Evolutionary conservation across 306 rosid species (phyloP).

Genomic region (Arachis stenosperma): DNA sequence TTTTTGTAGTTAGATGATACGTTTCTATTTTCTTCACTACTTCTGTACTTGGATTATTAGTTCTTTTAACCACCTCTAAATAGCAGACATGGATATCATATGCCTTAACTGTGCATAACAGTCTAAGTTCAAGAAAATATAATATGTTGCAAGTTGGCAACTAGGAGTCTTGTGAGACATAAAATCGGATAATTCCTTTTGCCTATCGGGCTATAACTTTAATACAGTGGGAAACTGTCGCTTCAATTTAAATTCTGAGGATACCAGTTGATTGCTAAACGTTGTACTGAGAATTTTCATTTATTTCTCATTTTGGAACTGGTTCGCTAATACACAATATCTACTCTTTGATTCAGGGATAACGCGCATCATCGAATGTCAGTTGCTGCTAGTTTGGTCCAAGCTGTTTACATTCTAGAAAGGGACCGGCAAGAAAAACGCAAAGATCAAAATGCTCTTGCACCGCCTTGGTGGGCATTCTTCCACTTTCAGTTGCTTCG

Average conservation of each 20-base stretch:
- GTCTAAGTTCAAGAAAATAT: not conserved
- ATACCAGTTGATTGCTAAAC: conserved; percentile 21
- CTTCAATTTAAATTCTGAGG: not conserved
- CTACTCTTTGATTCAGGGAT: conserved; percentile 60
- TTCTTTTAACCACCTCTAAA: not conserved
- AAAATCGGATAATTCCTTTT: not conserved
- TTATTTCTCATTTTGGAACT: not conserved
- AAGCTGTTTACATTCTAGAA: conserved; percentile 81
- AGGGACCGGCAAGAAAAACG: conserved; percentile 82
- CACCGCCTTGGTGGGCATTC: conserved; percentile 94
- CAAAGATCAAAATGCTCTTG: conserved; percentile 67
- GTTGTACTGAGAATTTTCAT: conserved; percentile 16
- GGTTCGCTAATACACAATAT: conserved; percentile 10
- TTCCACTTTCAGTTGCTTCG: conserved; percentile 76
- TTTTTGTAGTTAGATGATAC: not conserved
- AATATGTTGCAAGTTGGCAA: too few relatives aligned
- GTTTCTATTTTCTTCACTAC: not conserved
- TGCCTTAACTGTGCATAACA: not conserved
- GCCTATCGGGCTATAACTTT: not conserved
- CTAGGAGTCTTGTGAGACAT: too few relatives aligned
- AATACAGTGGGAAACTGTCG: not conserved
- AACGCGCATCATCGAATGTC: conserved; percentile 70
- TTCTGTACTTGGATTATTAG: too few relatives aligned
- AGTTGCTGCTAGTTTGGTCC: conserved; percentile 90
- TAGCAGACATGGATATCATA: not conserved